Evolutionary conservation across 352 stramenopile species (phyloP).

Genomic region (Achlya hypogyna): DNA sequence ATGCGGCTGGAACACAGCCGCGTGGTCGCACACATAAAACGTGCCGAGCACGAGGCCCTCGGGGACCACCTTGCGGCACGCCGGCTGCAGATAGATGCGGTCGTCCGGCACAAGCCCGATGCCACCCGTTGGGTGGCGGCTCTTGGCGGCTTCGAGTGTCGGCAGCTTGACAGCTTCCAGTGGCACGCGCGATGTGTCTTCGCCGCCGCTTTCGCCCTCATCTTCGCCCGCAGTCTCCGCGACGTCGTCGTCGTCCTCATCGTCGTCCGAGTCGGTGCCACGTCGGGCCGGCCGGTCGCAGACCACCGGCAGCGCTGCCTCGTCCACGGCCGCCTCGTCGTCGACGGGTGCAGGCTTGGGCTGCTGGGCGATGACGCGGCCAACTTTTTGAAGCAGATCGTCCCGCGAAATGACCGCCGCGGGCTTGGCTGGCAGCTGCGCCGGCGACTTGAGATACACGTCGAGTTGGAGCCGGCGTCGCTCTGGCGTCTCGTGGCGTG

Average conservation of each 20-base stretch:
- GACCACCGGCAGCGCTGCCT: constrained; percentile 27
- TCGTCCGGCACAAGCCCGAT: constrained; percentile 45
- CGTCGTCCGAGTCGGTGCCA: neutral
- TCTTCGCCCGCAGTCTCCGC: neutral
- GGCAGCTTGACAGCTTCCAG: constrained; percentile 2
- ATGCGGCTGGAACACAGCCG: constrained; percentile 57
- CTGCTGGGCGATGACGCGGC: constrained; percentile 59
- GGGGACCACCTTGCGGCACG: constrained; percentile 60
- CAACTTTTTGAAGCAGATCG: constrained; percentile 51
- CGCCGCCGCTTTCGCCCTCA: neutral
- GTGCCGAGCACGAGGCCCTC: constrained; percentile 61
- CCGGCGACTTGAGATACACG: constrained; percentile 16
- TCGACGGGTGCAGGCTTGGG: neutral
- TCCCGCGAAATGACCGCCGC: neutral
- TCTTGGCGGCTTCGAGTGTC: constrained; percentile 22
- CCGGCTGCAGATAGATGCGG: constrained; percentile 50
- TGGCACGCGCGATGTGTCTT: neutral
- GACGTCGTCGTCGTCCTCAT: constrained; percentile 5
- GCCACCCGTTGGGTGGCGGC: constrained; percentile 57
- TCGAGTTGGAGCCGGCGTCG: constrained; percentile 4
- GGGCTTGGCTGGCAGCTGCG: neutral
- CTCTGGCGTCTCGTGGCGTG: constrained; percentile 10
- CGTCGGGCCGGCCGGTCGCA: constrained; percentile 18
- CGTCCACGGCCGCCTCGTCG: constrained; percentile 16
- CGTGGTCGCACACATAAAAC: constrained; percentile 53